phyloP scores from a whole-genome alignment of 805 yeast genomes.

The Metschnikowia borealis region DNA sequence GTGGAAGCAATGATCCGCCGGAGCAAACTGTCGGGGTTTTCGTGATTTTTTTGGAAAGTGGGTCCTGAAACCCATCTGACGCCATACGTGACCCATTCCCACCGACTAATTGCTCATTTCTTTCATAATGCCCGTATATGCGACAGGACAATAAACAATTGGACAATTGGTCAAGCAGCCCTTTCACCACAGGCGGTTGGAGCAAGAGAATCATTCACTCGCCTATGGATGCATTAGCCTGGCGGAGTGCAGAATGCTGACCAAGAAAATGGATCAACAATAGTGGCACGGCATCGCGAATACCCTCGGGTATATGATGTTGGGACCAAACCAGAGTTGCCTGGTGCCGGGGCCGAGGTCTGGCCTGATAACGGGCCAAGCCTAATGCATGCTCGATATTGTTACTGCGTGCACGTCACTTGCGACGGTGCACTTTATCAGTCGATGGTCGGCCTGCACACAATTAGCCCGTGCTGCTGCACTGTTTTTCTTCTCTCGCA shows the following conservation, averaged over 20 bases:
- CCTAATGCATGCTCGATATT: not conserved
- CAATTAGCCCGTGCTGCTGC: not conserved
- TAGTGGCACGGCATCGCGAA: too few species aligned
- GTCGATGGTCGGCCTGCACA: not conserved
- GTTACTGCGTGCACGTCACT: not conserved
- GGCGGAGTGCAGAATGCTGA: not conserved
- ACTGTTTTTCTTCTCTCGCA: conserved; percentile 1
- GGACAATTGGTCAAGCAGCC: too few species aligned
- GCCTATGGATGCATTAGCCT: not conserved
- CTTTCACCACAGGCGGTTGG: too few species aligned
- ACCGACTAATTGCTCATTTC: too few species aligned
- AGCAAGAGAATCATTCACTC: not conserved
- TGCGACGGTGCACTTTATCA: not conserved
- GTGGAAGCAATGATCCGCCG: not conserved
- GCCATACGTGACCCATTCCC: not conserved
- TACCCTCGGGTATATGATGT: too few species aligned
- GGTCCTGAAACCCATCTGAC: not conserved
- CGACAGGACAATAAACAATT: not conserved
- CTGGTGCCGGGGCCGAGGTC: too few species aligned
- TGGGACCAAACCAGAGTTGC: too few species aligned
- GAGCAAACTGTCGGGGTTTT: not conserved
- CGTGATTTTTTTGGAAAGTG: not conserved
- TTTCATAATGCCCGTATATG: not conserved
- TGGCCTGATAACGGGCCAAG: not conserved
- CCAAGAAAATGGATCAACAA: not conserved